Base-by-base conservation (phyloP, 1,284 basidiomycete genomes). In the Phenoliferia sp. region DNA sequence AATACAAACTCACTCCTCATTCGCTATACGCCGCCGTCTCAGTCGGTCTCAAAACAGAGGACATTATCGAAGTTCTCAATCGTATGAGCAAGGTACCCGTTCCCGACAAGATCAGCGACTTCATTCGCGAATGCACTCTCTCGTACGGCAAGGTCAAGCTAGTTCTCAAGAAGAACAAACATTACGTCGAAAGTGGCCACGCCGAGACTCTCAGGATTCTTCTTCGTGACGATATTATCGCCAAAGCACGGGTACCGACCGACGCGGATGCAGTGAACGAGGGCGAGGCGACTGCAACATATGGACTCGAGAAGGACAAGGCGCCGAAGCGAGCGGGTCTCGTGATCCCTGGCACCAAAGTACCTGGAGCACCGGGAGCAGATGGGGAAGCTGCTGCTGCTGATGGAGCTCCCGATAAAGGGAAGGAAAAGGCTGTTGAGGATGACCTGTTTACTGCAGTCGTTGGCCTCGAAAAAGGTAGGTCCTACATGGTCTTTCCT, bases 1-100 rank as follows among this genome's bases (percentile, higher is more conserved):
- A 99, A 83, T 99, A 98, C 85, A 94, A 96, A 81, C 87, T 99
- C 76, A 98, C 95, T 61, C 90, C 94, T 58, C 96, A 98, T 80
- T 97, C 94, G 31, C 84, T 99, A 33, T 98, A 99, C 80, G 96
- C 96, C 63, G 96, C 96, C 64, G 95, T 99, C 69, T 98, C 94
- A 19, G 96, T 99, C 67, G 96, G 96, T 29, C 83, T 99, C 44
- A 92, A 98, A 79, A 99, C 96, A 3, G 89, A 95, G 77, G 94
- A 99, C 79, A 99, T 99, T 76, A 97, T 99, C 79, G 93, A 94
- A 83, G 96, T 94, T 22, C 74, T 82, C 52, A 81, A 81, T 61
- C 69, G 77, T 34, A 69, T 78, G 59, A 72, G 68, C 29, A 78
- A 78, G 65, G 76, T 95, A 17, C 94, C 93, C 1, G 88, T 98